Conservation (phyloP, 2,329 filamentous ascomycete species). For the Apiospora aurea region DNA sequence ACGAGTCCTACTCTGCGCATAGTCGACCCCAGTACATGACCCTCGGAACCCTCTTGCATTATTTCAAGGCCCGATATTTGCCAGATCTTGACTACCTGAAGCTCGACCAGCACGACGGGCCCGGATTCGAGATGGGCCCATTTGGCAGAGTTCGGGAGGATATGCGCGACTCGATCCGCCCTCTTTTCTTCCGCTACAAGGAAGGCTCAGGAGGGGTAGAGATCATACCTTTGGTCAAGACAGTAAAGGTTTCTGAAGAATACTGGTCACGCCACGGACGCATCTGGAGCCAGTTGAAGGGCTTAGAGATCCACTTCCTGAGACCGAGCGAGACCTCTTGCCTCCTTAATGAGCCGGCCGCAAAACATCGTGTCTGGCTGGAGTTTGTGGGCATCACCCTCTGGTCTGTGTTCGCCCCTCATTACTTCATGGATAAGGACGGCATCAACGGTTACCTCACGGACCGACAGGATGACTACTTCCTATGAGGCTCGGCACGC, state of each 20-base stretch:
- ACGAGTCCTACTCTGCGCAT: not conserved
- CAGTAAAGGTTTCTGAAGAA: too few relatives aligned
- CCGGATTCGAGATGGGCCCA: too few relatives aligned
- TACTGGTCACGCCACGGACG: not conserved
- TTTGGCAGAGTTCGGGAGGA: not conserved
- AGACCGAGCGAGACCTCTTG: not conserved
- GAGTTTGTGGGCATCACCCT: not conserved
- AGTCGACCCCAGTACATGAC: not conserved
- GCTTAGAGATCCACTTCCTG: not conserved
- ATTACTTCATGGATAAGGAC: not conserved
- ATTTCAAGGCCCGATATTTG: not conserved
- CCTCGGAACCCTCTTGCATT: not conserved
- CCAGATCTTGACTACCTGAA: not conserved
- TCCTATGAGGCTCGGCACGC: not conserved
- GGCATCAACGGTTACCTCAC: not conserved
- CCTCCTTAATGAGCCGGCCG: not conserved
- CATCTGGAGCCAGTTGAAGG: not conserved
- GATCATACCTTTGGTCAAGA: not conserved
- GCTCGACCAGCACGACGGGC: not conserved
- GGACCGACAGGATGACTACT: not conserved
- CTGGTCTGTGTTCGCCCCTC: not conserved
- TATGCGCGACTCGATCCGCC: not conserved
- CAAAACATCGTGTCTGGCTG: not conserved
- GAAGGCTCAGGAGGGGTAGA: not conserved
- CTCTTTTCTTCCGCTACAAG: not conserved